A percentile compares a stretch with the other conserved stretches of the same genome.
Conservation (phyloP, 306 rosid species). For the Glycyrrhiza uralensis region DNA sequence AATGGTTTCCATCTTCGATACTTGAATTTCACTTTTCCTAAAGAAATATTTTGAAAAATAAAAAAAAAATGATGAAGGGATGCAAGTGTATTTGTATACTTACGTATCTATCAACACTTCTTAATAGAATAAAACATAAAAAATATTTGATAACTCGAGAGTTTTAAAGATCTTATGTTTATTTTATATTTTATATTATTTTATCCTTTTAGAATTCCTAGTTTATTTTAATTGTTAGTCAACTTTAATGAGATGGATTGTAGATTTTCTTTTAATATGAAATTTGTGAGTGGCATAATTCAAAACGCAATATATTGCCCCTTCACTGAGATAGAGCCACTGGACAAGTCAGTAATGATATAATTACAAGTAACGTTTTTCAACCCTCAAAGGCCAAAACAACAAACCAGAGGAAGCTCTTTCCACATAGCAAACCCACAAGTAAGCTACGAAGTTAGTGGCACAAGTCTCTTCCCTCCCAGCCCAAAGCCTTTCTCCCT, state of each 20-base stretch:
- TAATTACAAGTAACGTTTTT: slow-evolving; percentile 3
- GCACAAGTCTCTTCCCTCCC: not conserved
- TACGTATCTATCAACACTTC: not conserved
- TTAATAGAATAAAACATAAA: not conserved
- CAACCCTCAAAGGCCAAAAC: slow-evolving; percentile 25
- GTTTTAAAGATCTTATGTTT: not conserved
- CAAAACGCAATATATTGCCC: slow-evolving; percentile 1
- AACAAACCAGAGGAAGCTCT: slow-evolving; percentile 2
- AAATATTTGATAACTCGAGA: not conserved
- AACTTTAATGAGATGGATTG: not conserved
- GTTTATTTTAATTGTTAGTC: not conserved
- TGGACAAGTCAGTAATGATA: not conserved
- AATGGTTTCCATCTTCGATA: too few species aligned
- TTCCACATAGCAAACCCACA: not conserved
- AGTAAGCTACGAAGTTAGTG: not conserved
- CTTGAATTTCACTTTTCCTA: too few species aligned
- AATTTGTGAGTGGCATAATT: slow-evolving; percentile 6
- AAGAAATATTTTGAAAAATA: too few species aligned
- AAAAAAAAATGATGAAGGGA: too few species aligned
- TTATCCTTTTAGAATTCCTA: not conserved
- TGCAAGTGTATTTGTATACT: too few species aligned
- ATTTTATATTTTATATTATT: not conserved
- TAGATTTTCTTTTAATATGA: not conserved
- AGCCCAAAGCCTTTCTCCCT: not conserved
- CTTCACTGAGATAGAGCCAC: not conserved